Evolutionary conservation across 1,139 yeast genomes (phyloP).

Genomic region (Insectozyma bohioensis): DNA sequence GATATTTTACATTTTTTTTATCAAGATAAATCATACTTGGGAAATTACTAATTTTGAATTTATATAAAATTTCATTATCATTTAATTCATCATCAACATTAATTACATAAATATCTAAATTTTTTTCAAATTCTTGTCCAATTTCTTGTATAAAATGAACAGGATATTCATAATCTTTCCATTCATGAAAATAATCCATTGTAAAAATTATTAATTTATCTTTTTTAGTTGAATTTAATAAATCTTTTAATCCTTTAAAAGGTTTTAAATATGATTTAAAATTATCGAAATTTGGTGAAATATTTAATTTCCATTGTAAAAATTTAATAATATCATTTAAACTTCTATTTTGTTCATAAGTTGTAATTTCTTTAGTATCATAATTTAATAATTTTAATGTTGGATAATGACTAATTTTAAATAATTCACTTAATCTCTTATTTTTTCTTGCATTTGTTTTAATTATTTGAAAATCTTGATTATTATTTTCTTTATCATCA

Average conservation of each 20-base stretch:
- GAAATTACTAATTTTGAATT: conserved; percentile 30
- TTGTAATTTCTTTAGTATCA: conserved; percentile 25
- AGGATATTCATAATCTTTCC: conserved; percentile 34
- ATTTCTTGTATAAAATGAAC: conserved; percentile 35
- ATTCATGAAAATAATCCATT: conserved; percentile 23
- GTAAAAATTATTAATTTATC: conserved; percentile 29
- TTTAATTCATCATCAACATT: conserved; percentile 24
- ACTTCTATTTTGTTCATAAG: conserved; percentile 23
- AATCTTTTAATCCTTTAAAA: conserved; percentile 10
- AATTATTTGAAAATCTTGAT: conserved; percentile 27
- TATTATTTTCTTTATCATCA: conserved; percentile 17
- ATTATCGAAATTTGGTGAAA: conserved; percentile 22
- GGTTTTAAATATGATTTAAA: conserved; percentile 16
- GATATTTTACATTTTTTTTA: conserved; percentile 20
- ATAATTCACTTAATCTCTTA: conserved; percentile 23
- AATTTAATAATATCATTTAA: conserved; percentile 22
- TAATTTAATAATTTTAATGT: conserved; percentile 31
- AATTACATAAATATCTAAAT: conserved; percentile 24
- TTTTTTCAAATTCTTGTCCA: conserved; percentile 19
- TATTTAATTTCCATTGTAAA: conserved; percentile 7
- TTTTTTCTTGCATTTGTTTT: conserved; percentile 30
- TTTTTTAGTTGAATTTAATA: conserved; percentile 1
- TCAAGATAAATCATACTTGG: conserved; percentile 37
- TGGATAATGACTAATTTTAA: conserved; percentile 31
- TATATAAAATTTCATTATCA: conserved; percentile 20